Percentiles rank a stretch among this genome's conserved stretches.
Evolutionary conservation across 1,139 yeast species (phyloP).

Genomic region (Yamadazyma taylorii): DNA sequence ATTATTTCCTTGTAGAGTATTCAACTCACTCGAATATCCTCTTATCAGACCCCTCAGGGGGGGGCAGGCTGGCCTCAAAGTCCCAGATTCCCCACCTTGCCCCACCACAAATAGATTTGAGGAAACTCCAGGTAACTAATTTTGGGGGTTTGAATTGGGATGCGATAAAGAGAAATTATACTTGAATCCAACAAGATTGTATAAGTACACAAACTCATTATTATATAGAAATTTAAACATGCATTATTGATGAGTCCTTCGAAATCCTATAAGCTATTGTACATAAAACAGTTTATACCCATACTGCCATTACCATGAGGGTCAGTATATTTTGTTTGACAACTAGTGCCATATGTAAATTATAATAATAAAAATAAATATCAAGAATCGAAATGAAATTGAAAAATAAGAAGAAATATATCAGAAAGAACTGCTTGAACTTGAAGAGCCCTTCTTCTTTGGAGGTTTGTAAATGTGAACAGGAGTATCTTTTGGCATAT

Average conservation of each 20-base stretch:
- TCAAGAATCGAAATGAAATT: too few species aligned
- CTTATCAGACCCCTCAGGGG: too few species aligned
- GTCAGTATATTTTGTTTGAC: background rate
- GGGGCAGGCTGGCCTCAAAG: too few species aligned
- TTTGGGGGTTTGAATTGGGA: too few species aligned
- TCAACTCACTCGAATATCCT: too few species aligned
- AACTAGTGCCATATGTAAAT: background rate
- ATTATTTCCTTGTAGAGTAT: too few species aligned
- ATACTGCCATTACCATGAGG: background rate
- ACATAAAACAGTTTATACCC: background rate
- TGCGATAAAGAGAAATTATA: too few species aligned
- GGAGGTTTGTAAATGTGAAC: constrained; percentile 37
- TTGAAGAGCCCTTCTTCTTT: constrained; percentile 19
- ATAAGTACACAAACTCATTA: too few species aligned
- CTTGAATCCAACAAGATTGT: too few species aligned
- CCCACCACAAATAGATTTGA: too few species aligned
- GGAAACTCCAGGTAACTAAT: too few species aligned
- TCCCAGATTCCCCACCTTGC: too few species aligned
- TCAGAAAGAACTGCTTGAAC: background rate
- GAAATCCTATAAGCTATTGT: background rate
- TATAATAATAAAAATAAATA: background rate
- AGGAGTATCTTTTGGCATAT: constrained; percentile 34
- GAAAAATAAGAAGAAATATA: background rate
- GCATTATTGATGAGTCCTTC: background rate
- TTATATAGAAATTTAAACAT: background rate